Evolutionary conservation across 805 yeast genomes (phyloP).

Genomic region (Pichia exigua): DNA sequence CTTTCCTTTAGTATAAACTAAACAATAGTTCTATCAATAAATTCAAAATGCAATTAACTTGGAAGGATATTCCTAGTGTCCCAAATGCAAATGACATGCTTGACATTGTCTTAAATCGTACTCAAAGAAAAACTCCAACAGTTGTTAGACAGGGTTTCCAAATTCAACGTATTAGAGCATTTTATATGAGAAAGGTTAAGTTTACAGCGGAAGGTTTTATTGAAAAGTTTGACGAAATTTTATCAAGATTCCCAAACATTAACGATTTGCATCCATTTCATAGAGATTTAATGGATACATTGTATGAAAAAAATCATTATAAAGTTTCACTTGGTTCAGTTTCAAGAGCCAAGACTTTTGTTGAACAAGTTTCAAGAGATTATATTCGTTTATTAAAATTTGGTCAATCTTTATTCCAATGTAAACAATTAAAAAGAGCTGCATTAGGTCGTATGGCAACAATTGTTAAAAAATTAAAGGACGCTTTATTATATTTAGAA

Average conservation of each 20-base stretch:
- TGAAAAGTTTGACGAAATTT: conserved; percentile 82
- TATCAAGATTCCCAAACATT: conserved; percentile 89
- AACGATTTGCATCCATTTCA: conserved; percentile 98
- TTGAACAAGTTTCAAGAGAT: conserved; percentile 95
- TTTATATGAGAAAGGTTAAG: conserved; percentile 96
- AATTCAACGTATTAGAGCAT: conserved; percentile 92
- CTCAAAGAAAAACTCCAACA: conserved; percentile 99
- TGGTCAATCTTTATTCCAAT: conserved; percentile 96
- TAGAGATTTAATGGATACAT: conserved; percentile 94
- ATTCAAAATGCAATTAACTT: conserved; percentile 78
- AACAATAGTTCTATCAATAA: not conserved
- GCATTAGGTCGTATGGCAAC: conserved; percentile 99
- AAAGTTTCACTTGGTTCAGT: conserved; percentile 93
- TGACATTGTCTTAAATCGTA: conserved; percentile 93
- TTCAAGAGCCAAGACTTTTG: conserved; percentile 85
- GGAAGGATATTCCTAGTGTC: conserved; percentile 97
- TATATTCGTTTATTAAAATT: conserved; percentile 89
- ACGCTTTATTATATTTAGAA: conserved; percentile 86
- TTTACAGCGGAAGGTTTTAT: conserved; percentile 93
- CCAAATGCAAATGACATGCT: conserved; percentile 87
- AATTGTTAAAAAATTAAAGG: conserved; percentile 88
- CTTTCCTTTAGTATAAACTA: not conserved
- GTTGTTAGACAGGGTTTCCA: conserved; percentile 95
- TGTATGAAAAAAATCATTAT: conserved; percentile 96
- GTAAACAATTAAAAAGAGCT: conserved; percentile 97